Percentiles rank a stretch among this genome's conserved stretches.
These are phyloP conservation scores for Myriosclerotinia curreyana DNA, from an alignment of 2,329 filamentous ascomycete genomes.

Conservation along the genomic window DNA sequence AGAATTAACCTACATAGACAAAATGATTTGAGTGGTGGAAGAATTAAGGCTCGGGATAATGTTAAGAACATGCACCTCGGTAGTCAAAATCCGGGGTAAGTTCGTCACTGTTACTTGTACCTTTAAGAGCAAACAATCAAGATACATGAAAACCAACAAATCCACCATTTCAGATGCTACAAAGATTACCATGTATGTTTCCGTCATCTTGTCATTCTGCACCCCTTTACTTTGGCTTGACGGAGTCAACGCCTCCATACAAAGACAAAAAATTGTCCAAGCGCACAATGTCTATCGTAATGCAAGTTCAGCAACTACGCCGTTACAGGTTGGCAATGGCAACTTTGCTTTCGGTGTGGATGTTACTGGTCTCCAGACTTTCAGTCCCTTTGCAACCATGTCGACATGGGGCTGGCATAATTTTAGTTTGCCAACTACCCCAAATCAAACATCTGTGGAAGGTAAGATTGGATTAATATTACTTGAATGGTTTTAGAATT, in stretches of 20 bases:
- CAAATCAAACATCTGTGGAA: constrained; percentile 37
- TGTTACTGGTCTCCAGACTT: constrained; percentile 47
- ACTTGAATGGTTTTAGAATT: constrained; percentile 35
- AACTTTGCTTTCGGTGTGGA: constrained; percentile 49
- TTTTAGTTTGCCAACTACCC: constrained; percentile 43
- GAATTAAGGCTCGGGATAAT: constrained; percentile 11
- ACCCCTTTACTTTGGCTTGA: not conserved
- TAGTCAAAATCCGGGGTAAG: constrained; percentile 5
- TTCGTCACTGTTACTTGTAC: not conserved
- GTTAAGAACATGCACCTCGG: not conserved
- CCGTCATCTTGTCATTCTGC: not conserved
- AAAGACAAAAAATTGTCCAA: constrained; percentile 5
- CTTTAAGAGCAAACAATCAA: not conserved
- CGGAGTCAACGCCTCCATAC: not conserved
- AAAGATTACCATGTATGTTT: not conserved
- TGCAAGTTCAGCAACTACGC: constrained; percentile 37
- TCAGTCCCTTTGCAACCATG: constrained; percentile 44
- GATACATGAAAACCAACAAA: not conserved
- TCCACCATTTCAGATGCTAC: not conserved
- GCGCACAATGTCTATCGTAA: constrained; percentile 30
- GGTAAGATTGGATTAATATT: not conserved
- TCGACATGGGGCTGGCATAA: constrained; percentile 49
- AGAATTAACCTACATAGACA: not conserved
- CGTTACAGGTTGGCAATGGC: constrained; percentile 47
- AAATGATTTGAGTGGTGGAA: constrained; percentile 7